Evolutionary conservation across 2,329 filamentous ascomycete genomes (phyloP).

Genomic region (Ploettnerulaceae sp.): DNA sequence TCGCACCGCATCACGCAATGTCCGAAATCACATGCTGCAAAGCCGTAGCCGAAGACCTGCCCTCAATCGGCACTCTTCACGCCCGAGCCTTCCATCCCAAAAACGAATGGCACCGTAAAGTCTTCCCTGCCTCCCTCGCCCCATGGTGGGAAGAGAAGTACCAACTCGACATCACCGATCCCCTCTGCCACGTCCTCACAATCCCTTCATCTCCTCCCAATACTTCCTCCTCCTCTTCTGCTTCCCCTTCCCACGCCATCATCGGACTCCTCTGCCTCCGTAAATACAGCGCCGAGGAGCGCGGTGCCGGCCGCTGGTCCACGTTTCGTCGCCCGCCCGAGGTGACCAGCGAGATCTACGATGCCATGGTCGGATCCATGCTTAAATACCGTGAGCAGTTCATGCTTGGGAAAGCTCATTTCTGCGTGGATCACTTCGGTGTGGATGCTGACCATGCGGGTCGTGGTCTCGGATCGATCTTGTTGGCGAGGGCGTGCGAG

Average conservation of each 20-base stretch:
- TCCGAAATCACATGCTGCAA: no score
- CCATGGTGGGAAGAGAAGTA: neutral
- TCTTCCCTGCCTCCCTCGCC: neutral
- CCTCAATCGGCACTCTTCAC: slow-evolving; percentile 5
- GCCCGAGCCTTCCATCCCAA: neutral
- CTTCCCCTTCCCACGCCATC: neutral
- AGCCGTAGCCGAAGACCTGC: neutral
- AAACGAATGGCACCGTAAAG: slow-evolving; percentile 2
- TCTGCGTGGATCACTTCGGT: slow-evolving; percentile 4
- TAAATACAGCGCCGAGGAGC: neutral
- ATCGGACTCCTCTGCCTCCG: neutral
- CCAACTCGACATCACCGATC: neutral
- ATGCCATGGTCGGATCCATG: neutral
- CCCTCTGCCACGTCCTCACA: neutral
- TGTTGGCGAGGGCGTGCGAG: slow-evolving; percentile 1
- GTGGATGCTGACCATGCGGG: neutral
- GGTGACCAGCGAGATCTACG: neutral
- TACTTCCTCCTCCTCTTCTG: neutral
- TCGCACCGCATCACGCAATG: no score
- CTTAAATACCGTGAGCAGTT: neutral
- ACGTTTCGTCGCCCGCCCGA: neutral
- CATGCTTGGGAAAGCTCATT: neutral
- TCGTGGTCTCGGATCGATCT: neutral
- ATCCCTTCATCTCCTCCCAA: neutral
- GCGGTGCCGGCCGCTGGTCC: neutral